Base-by-base conservation (phyloP, 176 grass and related monocot genomes). In the Oryza officinalis region DNA sequence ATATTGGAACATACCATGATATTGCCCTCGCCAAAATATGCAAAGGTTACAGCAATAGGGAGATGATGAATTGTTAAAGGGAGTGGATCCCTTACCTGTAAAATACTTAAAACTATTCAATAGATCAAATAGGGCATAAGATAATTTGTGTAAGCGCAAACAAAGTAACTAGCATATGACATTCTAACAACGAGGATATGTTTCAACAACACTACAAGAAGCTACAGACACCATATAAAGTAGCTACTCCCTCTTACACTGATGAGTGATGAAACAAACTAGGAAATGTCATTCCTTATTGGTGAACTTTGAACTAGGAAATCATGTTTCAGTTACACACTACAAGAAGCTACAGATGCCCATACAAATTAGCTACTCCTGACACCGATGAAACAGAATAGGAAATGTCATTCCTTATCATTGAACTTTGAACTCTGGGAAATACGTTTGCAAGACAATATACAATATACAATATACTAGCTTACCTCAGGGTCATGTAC, bases 1-100 rank as follows among this genome's bases (percentile, higher is more conserved):
- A 67, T 77, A 45, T 52, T 32, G 74, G 25, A 64, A 63, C 76
- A 83, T 99, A 99, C 96, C 93, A 96, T 89, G 30, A 91, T 90
- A 78, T 89, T 91, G 67, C 91, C 96, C 77, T 96, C 89, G 37
- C 74, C 80, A 92, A 96, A 96, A 82, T 92, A 90, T 75, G 96
- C 96, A 83, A 96, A 99, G 27, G 96, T 96, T 79, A 99, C 96
- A 80, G 96, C 91, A 75, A 99, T 86, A 3, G 96, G 96, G 40
- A 96, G 88, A 87, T 99, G 96, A 78, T 99, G 93, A 38, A 99
- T 94, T 57, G 92, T 89, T 52, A 99, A 71, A 67, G 96, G 91
- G 13, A 99, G 64, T 57, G 96, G 96, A 76, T 99, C 93, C 76
- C 89, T 94, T n/a, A 87, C 96, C 93, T 99, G 86, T 78, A 92